phyloP scores from a whole-genome alignment of 208 protist species.

The Acanthamoeba culbertsoni region DNA sequence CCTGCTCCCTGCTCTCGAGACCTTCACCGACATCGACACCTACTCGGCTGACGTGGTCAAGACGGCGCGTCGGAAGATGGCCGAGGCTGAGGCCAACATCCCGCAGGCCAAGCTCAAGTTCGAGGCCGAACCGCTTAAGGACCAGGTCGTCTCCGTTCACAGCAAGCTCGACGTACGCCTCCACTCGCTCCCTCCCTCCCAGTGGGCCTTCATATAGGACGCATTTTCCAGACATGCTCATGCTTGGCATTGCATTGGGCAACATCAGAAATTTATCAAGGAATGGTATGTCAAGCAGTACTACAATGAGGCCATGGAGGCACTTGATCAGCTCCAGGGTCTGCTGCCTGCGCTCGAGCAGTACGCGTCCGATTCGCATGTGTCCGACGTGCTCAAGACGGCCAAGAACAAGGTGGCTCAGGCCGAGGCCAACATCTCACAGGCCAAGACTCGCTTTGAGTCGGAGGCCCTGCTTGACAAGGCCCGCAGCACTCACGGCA shows the following conservation, averaged over 20 bases:
- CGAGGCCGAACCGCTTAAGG: not conserved
- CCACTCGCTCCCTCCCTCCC: no score
- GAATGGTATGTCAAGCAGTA: not conserved
- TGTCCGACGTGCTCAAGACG: not conserved
- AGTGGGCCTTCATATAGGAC: no score
- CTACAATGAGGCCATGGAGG: slow-evolving; percentile 8
- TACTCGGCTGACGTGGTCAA: not conserved
- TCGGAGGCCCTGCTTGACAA: not conserved
- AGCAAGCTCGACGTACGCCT: not conserved
- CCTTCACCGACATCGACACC: not conserved
- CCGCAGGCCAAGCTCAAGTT: not conserved
- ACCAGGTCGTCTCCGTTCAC: not conserved
- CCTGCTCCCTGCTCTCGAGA: not conserved
- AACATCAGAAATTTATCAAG: not conserved
- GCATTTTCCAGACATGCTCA: no score
- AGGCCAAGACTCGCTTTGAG: not conserved
- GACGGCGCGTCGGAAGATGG: not conserved
- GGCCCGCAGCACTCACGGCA: not conserved
- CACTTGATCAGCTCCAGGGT: not conserved
- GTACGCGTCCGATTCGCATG: not conserved
- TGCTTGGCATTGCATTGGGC: no score
- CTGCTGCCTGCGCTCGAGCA: not conserved
- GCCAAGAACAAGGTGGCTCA: not conserved
- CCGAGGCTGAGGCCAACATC: not conserved
- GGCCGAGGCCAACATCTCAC: not conserved